A percentile compares a stretch with the other conserved stretches of the same genome.
Conservation (phyloP, 805 yeast genomes). For the Scheffersomyces spartinae region DNA sequence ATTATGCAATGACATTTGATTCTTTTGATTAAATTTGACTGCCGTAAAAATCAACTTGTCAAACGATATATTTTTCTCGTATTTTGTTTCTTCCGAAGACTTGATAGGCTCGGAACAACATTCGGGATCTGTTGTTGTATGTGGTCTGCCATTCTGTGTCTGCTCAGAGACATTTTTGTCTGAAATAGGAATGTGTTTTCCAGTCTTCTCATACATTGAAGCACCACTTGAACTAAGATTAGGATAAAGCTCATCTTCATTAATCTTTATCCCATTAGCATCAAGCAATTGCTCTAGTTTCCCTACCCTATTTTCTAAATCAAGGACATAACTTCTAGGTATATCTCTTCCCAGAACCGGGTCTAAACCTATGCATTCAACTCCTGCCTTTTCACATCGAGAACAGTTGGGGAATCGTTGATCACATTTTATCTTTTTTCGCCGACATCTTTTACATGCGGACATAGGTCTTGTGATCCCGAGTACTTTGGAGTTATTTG, state of each 20-base stretch:
- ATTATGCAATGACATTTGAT: conserved; percentile 6
- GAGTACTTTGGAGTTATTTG: conserved; percentile 6
- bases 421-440: conserved; percentile 56
- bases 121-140: too few relatives aligned
- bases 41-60: conserved; percentile 73
- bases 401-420: conserved; percentile 57
- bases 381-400: conserved; percentile 52
- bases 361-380: conserved; percentile 73
- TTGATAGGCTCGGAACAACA: too few relatives aligned
- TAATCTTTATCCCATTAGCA: conserved; percentile 32
- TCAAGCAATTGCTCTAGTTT: conserved; percentile 41
- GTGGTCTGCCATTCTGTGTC: too few relatives aligned
- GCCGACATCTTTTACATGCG: conserved; percentile 77
- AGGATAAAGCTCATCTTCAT: too few relatives aligned
- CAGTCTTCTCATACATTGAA: too few relatives aligned
- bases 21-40: conserved; percentile 36
- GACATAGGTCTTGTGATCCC: conserved; percentile 57
- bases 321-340: conserved; percentile 68
- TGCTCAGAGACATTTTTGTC: too few relatives aligned
- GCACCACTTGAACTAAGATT: too few relatives aligned
- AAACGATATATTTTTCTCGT: conserved; percentile 62
- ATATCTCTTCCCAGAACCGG: conserved; percentile 83
- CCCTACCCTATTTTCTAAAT: conserved; percentile 54
- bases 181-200: too few relatives aligned
- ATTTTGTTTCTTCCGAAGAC: too few relatives aligned